Conservation (phyloP, 768 basidiomycete species). For the Gelatoporia subvermispora region DNA sequence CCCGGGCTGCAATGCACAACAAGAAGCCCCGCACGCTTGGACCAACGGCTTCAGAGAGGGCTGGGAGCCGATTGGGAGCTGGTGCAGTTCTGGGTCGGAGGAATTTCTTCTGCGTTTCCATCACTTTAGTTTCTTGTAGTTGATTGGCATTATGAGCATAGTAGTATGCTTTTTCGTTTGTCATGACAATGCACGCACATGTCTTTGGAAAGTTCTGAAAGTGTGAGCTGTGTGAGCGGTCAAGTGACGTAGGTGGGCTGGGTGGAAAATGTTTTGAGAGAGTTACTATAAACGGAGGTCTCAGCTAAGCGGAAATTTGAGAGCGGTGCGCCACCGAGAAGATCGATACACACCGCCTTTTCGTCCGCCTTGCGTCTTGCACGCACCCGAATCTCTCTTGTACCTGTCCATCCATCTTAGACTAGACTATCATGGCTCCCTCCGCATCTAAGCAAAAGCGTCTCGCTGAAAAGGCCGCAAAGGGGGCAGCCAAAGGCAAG, state of each 20-base stretch:
- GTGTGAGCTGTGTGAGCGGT: not conserved
- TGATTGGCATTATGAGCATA: not conserved
- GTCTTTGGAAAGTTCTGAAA: not conserved
- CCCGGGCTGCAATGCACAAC: constrained; percentile 69
- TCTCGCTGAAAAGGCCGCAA: constrained; percentile 90
- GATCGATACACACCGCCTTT: constrained; percentile 8
- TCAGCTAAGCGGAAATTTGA: constrained; percentile 22
- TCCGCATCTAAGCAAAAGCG: constrained; percentile 90
- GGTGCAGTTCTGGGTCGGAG: constrained; percentile 37
- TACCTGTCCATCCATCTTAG: not conserved
- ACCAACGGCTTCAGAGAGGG: constrained; percentile 73
- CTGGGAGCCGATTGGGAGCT: constrained; percentile 89
- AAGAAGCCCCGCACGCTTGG: constrained; percentile 98
- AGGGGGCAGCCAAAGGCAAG: constrained; percentile 56
- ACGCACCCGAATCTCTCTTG: not conserved
- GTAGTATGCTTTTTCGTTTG: not conserved
- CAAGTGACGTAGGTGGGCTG: too few relatives aligned
- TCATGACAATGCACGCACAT: not conserved
- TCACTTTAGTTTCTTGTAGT: not conserved
- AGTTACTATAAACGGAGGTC: constrained; percentile 7
- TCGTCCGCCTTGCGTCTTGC: not conserved
- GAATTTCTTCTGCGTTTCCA: not conserved
- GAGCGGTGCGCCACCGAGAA: constrained; percentile 7
- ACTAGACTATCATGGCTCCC: constrained; percentile 37
- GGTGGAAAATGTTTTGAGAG: not conserved